Conservation (phyloP, 2,329 filamentous ascomycete species). For the Phaeosphaeria sp. region DNA sequence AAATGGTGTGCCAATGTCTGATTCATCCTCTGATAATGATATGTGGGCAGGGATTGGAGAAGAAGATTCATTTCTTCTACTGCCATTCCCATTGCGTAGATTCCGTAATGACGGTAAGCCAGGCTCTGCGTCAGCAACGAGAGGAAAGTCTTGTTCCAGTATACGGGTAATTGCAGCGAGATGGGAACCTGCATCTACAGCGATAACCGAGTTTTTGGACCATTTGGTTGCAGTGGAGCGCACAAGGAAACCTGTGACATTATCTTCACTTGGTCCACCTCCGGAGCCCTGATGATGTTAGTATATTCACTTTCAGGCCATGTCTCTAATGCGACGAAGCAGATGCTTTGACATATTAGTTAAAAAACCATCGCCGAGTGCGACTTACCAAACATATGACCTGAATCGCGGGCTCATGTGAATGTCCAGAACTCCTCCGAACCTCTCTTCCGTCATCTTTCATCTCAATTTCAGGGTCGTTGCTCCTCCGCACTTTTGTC, state of each 20-base stretch:
- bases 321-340: background rate
- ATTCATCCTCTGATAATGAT: conserved; percentile 37
- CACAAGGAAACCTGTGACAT: conserved; percentile 87
- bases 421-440: conserved; percentile 44
- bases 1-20: conserved; percentile 30
- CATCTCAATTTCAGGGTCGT: conserved; percentile 31
- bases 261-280: conserved; percentile 88
- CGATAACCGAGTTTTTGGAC: conserved; percentile 81
- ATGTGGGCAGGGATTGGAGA: conserved; percentile 33
- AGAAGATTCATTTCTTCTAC: conserved; percentile 21
- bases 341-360: background rate
- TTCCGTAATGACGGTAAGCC: conserved; percentile 7
- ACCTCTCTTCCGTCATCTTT: conserved; percentile 50
- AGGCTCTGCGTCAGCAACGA: conserved; percentile 38
- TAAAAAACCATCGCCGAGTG: background rate
- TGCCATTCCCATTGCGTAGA: conserved; percentile 19
- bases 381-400: conserved; percentile 56
- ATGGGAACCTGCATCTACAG: conserved; percentile 93
- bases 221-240: conserved; percentile 80
- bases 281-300: conserved; percentile 73
- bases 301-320: conserved; percentile 2
- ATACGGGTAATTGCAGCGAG: conserved; percentile 84
- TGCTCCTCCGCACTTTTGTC: background rate
- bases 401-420: conserved; percentile 52
- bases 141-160: conserved; percentile 65